A percentile compares a stretch with the other conserved stretches of the same genome.
These are phyloP conservation scores for Erodium moschatum DNA, from an alignment of 441 rosid species.

Conservation along the genomic window DNA sequence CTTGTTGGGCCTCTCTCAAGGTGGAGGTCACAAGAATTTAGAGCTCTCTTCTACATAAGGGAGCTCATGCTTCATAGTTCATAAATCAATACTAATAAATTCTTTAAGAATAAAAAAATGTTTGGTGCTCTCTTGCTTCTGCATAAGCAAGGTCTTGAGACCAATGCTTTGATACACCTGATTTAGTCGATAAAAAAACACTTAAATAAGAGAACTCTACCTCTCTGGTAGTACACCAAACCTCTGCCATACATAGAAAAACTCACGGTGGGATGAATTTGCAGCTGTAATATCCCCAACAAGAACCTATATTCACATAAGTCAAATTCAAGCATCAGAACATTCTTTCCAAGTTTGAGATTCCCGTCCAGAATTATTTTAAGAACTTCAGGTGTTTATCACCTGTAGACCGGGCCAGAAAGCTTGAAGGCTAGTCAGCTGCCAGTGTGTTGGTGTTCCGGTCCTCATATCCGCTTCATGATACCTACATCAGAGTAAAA, in stretches of 20 bases:
- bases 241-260: constrained; percentile 67
- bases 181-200: too few relatives aligned
- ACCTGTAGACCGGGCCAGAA: constrained; percentile 99
- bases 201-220: constrained; percentile 21
- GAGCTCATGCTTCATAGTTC: too few relatives aligned
- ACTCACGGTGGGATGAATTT: constrained; percentile 80
- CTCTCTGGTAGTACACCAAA: constrained; percentile 90
- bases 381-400: constrained; percentile 21
- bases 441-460: constrained; percentile 95
- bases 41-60: too few relatives aligned
- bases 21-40: too few relatives aligned
- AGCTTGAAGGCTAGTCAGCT: constrained; percentile 96
- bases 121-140: too few relatives aligned
- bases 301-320: constrained; percentile 54
- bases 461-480: constrained; percentile 96
- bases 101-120: too few relatives aligned
- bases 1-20: too few relatives aligned
- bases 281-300: constrained; percentile 89
- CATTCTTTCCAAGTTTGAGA: neutral
- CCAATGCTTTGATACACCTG: too few relatives aligned
- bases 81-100: too few relatives aligned
- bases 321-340: constrained; percentile 15
- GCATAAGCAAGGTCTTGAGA: too few relatives aligned
- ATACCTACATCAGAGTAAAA: constrained; percentile 44
- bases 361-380: constrained; percentile 7